Percentiles rank a stretch among this genome's conserved stretches.
phyloP scores from a whole-genome alignment of 768 basidiomycete genomes.

The Astraeus odoratus region DNA sequence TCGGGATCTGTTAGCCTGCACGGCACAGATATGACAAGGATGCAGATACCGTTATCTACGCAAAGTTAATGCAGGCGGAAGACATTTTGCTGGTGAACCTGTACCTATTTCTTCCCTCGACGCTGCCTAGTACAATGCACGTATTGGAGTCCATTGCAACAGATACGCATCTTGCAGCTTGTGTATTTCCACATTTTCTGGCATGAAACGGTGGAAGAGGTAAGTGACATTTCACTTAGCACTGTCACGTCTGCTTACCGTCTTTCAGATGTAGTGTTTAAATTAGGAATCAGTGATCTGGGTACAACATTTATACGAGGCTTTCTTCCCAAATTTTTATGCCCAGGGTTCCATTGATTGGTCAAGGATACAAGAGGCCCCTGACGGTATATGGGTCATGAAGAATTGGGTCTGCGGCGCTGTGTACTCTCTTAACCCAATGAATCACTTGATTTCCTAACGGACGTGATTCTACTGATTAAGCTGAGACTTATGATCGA shows the following conservation, averaged over 20 bases:
- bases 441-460: slow-evolving; percentile 28
- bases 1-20: too few relatives aligned
- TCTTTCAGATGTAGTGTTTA: background rate
- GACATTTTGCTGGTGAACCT: too few relatives aligned
- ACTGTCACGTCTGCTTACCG: background rate
- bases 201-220: background rate
- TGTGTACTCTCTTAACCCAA: slow-evolving; percentile 26
- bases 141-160: slow-evolving; percentile 41
- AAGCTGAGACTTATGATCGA: slow-evolving; percentile 36
- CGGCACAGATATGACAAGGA: too few relatives aligned
- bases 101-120: slow-evolving; percentile 17
- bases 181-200: slow-evolving; percentile 14
- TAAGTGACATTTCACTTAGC: background rate
- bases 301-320: slow-evolving; percentile 41
- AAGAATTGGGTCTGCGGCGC: slow-evolving; percentile 40
- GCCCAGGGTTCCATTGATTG: slow-evolving; percentile 37
- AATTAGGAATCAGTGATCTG: slow-evolving; percentile 22
- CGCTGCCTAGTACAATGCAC: slow-evolving; percentile 31
- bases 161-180: slow-evolving; percentile 40
- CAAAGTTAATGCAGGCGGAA: too few relatives aligned
- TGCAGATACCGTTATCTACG: too few relatives aligned
- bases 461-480: slow-evolving; percentile 31
- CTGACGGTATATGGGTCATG: slow-evolving; percentile 30
- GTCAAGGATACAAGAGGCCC: slow-evolving; percentile 33
- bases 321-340: slow-evolving; percentile 41